Percentiles rank a stretch among this genome's conserved stretches.
Conservation (phyloP, 768 basidiomycete species). For the Cubamyces lactineus region DNA sequence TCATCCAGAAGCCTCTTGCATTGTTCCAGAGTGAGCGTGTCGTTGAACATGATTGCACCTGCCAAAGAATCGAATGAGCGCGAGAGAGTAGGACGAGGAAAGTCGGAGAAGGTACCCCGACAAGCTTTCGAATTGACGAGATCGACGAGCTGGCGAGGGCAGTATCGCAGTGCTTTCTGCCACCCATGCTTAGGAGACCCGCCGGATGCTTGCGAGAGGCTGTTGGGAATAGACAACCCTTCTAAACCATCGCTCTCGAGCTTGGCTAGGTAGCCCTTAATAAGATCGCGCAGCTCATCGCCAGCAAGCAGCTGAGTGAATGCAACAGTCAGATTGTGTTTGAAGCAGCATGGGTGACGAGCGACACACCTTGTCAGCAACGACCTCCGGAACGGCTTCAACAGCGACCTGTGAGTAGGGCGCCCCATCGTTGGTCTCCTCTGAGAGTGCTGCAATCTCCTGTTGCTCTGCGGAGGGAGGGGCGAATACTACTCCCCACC, state of each 20-base stretch:
- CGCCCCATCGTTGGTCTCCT: slow-evolving; percentile 27
- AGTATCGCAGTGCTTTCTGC: slow-evolving; percentile 77
- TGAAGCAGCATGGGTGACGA: slow-evolving; percentile 15
- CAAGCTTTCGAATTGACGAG: slow-evolving; percentile 96
- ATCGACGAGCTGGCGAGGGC: slow-evolving; percentile 81
- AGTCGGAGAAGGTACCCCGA: slow-evolving; percentile 59
- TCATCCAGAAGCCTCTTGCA: slow-evolving; percentile 68
- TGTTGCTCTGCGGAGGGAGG: slow-evolving; percentile 32
- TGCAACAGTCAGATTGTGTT: slow-evolving; percentile 17
- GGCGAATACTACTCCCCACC: slow-evolving; percentile 72
- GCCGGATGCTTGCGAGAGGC: neutral
- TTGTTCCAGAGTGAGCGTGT: slow-evolving; percentile 66
- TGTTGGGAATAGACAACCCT: slow-evolving; percentile 13
- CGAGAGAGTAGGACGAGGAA: slow-evolving; percentile 1
- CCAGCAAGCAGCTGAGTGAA: slow-evolving; percentile 58
- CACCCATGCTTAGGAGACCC: slow-evolving; percentile 39
- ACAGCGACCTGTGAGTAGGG: slow-evolving; percentile 70
- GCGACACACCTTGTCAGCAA: slow-evolving; percentile 63
- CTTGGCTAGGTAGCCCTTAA: slow-evolving; percentile 72
- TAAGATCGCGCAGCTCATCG: slow-evolving; percentile 72
- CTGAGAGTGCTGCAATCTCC: slow-evolving; percentile 28
- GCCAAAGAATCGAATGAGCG: slow-evolving; percentile 8
- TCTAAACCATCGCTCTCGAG: slow-evolving; percentile 51
- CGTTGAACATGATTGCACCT: slow-evolving; percentile 99
- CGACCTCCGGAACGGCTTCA: slow-evolving; percentile 64